Conservation (phyloP, 495 filamentous ascomycete species). For the Hypoxylon perforatum region DNA sequence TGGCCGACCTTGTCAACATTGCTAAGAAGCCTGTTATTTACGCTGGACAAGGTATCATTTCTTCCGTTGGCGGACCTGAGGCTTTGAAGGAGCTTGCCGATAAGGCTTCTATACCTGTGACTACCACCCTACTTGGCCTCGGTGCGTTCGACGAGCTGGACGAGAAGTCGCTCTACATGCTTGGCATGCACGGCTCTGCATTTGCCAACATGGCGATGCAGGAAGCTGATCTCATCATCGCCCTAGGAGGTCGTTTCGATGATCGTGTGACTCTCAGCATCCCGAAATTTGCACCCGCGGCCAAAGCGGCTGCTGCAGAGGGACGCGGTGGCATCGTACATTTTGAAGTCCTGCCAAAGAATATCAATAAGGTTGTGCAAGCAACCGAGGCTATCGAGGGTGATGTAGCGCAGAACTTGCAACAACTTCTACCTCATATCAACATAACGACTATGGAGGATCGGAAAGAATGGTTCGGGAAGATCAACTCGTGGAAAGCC, state of each 20-base stretch:
- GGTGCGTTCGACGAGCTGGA: conserved; percentile 83
- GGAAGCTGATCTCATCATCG: conserved; percentile 81
- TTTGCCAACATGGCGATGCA: conserved; percentile 86
- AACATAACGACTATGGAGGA: conserved; percentile 64
- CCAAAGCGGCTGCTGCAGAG: conserved; percentile 73
- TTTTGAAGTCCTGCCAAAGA: conserved; percentile 86
- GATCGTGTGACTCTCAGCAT: conserved; percentile 77
- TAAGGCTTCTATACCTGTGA: conserved; percentile 79
- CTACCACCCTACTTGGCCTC: conserved; percentile 81
- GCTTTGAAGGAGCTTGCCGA: conserved; percentile 76
- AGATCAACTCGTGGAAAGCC: conserved; percentile 90
- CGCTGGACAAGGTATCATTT: conserved; percentile 76
- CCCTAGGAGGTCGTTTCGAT: conserved; percentile 80
- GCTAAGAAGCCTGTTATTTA: conserved; percentile 83
- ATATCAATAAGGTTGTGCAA: conserved; percentile 88
- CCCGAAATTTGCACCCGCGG: conserved; percentile 74
- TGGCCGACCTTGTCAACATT: conserved; percentile 74
- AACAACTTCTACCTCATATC: conserved; percentile 75
- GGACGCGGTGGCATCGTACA: conserved; percentile 81
- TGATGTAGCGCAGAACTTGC: conserved; percentile 77
- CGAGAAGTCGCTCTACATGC: conserved; percentile 81
- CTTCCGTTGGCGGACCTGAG: conserved; percentile 71
- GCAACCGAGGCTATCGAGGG: conserved; percentile 84
- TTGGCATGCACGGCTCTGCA: conserved; percentile 83
- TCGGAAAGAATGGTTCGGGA: conserved; percentile 84